phyloP scores from a whole-genome alignment of 1,139 yeast species.

The Suhomyces guaymorum region DNA sequence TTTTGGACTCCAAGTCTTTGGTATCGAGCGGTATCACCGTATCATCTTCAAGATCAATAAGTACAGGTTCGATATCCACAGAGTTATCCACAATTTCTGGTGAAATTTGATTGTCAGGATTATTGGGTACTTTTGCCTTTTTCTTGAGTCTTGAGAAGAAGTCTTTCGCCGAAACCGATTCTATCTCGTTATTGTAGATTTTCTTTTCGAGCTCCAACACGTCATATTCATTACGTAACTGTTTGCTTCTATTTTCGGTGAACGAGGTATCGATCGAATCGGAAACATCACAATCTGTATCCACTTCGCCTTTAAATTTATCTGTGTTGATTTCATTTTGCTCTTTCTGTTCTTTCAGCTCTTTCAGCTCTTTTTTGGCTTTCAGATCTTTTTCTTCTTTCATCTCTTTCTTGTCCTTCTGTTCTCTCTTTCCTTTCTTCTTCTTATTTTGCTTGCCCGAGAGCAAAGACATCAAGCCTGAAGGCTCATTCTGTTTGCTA shows the following conservation, averaged over 20 bases:
- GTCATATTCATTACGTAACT: slow-evolving; percentile 21
- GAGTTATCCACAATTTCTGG: slow-evolving; percentile 4
- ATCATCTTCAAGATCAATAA: slow-evolving; percentile 8
- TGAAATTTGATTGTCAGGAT: neutral
- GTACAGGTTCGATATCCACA: slow-evolving; percentile 2
- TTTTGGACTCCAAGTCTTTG: slow-evolving; percentile 21
- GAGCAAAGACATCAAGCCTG: slow-evolving; percentile 13
- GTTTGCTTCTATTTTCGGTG: slow-evolving; percentile 19
- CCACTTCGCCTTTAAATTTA: neutral
- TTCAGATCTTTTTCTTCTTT: slow-evolving; percentile 3
- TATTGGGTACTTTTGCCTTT: neutral
- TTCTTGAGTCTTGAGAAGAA: slow-evolving; percentile 26
- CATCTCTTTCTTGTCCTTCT: slow-evolving; percentile 8
- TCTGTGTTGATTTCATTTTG: neutral
- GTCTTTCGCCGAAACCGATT: slow-evolving; percentile 35
- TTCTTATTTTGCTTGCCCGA: slow-evolving; percentile 15
- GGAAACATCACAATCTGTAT: slow-evolving; percentile 8
- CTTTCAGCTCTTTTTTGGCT: too few relatives aligned
- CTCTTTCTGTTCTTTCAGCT: slow-evolving; percentile 3
- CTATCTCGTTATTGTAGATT: slow-evolving; percentile 23
- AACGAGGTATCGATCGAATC: slow-evolving; percentile 19
- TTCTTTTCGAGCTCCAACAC: slow-evolving; percentile 37
- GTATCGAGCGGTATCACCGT: slow-evolving; percentile 2
- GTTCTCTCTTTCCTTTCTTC: slow-evolving; percentile 15
- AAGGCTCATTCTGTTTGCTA: slow-evolving; percentile 2